These are phyloP conservation scores for Solanum chacoense DNA, from an alignment of 305 asterid species.

Conservation along the genomic window DNA sequence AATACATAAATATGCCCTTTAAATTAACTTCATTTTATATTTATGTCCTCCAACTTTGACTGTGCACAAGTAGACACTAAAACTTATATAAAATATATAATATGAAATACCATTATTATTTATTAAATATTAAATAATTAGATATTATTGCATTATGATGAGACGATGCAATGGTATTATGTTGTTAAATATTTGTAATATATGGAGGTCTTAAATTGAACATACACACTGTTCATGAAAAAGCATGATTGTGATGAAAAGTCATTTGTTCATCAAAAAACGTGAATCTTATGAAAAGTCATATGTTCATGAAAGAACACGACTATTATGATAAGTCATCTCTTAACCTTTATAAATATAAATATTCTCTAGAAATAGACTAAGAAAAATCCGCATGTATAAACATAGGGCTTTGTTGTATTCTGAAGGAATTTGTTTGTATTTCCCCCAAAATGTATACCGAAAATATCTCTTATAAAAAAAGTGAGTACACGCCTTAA, in stretches of 20 bases:
- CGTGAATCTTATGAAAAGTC: neutral
- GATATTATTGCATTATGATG: neutral
- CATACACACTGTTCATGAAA: neutral
- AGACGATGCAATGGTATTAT: neutral
- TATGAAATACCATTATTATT: neutral
- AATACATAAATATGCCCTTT: neutral
- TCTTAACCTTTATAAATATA: neutral
- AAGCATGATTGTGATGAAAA: too few relatives aligned
- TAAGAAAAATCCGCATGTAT: neutral
- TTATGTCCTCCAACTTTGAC: neutral
- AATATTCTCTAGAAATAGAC: neutral
- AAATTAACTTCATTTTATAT: too few relatives aligned
- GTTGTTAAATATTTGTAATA: too few relatives aligned
- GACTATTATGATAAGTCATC: neutral
- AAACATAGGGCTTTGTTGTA: neutral
- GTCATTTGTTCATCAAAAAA: too few relatives aligned
- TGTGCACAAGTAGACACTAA: neutral
- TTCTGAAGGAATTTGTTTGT: neutral
- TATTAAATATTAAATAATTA: too few relatives aligned
- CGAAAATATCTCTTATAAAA: too few relatives aligned
- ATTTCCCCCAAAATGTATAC: neutral
- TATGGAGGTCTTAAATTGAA: neutral
- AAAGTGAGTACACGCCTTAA: neutral
- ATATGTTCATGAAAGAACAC: neutral
- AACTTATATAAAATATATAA: too few relatives aligned